Conservation (phyloP, 2,329 filamentous ascomycete species). For the Sclerotinia trifoliorum region DNA sequence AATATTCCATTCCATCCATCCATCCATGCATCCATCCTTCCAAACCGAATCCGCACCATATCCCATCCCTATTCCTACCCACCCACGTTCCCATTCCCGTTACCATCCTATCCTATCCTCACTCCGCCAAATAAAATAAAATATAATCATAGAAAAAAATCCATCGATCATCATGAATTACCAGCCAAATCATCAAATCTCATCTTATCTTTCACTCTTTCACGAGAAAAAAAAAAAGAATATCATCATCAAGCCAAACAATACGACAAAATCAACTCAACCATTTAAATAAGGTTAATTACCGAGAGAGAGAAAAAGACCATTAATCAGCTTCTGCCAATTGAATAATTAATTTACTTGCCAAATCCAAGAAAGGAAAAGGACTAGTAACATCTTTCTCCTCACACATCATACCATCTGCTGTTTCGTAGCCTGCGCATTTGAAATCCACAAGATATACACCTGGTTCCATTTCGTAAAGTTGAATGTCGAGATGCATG, state of each 20-base stretch:
- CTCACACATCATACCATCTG: constrained; percentile 70
- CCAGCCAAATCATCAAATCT: neutral
- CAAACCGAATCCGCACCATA: too few relatives aligned
- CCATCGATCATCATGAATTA: neutral
- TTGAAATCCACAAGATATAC: constrained; percentile 99
- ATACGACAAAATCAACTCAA: neutral
- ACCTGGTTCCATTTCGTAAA: constrained; percentile 88
- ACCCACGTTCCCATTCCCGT: neutral
- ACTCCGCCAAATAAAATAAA: neutral
- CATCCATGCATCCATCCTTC: neutral
- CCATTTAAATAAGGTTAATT: constrained; percentile 2
- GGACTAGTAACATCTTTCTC: constrained; percentile 95
- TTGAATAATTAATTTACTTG: constrained; percentile 88
- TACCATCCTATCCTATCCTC: neutral
- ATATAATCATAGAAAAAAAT: constrained; percentile 2
- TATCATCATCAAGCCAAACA: neutral
- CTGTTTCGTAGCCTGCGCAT: constrained; percentile 89
- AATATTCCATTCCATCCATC: too few relatives aligned
- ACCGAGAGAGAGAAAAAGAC: neutral
- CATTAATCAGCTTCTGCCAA: constrained; percentile 73
- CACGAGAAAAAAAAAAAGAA: neutral
- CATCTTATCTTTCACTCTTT: neutral
- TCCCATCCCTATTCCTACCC: neutral
- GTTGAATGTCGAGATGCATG: constrained; percentile 92
- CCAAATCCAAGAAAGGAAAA: constrained; percentile 94